Conservation (phyloP, 139 green algal genomes). For the Medakamo hakoo region DNA sequence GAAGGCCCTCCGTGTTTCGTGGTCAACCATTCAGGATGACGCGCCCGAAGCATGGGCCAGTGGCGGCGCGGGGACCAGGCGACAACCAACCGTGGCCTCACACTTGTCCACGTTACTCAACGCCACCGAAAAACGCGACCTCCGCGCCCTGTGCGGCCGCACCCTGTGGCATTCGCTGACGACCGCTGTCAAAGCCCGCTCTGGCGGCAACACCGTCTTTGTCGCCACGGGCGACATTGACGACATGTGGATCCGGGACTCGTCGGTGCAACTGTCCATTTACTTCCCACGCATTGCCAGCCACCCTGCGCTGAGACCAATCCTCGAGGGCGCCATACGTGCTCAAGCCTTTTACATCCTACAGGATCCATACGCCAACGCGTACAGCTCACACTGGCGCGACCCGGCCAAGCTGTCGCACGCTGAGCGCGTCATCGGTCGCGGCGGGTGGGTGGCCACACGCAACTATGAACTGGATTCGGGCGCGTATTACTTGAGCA, state of each 20-base stretch:
- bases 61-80: too few relatives aligned
- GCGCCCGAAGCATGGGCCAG: too few relatives aligned
- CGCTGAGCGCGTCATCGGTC: slow-evolving; percentile 15
- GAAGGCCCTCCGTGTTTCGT: too few relatives aligned
- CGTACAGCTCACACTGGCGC: slow-evolving; percentile 24
- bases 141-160: slow-evolving; percentile 23
- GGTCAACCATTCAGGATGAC: too few relatives aligned
- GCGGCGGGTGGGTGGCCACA: slow-evolving; percentile 35
- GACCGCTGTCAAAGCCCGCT: slow-evolving; percentile 11
- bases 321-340: slow-evolving; percentile 19
- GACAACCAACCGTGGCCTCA: too few relatives aligned
- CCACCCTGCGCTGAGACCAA: slow-evolving; percentile 17
- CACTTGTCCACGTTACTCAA: not conserved
- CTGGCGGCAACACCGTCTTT: slow-evolving; percentile 13
- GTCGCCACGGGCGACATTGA: slow-evolving; percentile 24
- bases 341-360: slow-evolving; percentile 36
- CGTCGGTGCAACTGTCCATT: slow-evolving; percentile 30
- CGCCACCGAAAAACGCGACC: slow-evolving; percentile 1
- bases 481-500: slow-evolving; percentile 38
- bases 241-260: slow-evolving; percentile 37
- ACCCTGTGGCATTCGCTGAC: slow-evolving; percentile 34
- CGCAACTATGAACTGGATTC: slow-evolving; percentile 54
- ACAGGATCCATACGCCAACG: slow-evolving; percentile 43
- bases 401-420: slow-evolving; percentile 4
- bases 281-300: slow-evolving; percentile 27